phyloP scores from a whole-genome alignment of 2,329 filamentous ascomycete genomes.

The Fusarium sp. region DNA sequence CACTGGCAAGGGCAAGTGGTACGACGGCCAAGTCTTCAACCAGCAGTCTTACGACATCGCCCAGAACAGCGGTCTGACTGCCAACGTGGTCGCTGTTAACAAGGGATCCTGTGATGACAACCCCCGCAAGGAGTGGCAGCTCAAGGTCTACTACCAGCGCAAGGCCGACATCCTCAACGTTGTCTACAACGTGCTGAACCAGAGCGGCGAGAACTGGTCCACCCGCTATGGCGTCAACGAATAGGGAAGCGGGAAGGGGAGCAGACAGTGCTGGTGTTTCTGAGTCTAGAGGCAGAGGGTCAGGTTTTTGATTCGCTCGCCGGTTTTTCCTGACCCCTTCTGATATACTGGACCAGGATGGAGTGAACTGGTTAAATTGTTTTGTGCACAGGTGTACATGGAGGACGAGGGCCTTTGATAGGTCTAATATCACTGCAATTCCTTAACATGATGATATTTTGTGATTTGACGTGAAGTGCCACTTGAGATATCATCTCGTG shows the following conservation, averaged over 20 bases:
- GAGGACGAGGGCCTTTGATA: not conserved
- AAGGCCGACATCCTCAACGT: not conserved
- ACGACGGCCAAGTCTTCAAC: not conserved
- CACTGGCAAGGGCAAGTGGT: not conserved
- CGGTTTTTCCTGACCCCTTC: not conserved
- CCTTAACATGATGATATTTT: not conserved
- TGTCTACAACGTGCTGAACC: not conserved
- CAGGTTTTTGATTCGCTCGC: not conserved
- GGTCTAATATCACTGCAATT: not conserved
- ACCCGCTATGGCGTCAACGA: not conserved
- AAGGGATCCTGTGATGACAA: too few species aligned
- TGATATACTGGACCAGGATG: not conserved
- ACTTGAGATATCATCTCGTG: not conserved
- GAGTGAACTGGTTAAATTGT: not conserved
- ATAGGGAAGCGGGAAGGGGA: not conserved
- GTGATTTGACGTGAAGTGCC: not conserved
- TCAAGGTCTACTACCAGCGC: slow-evolving; percentile 5
- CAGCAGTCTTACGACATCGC: not conserved
- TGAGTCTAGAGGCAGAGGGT: not conserved
- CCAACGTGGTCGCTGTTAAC: not conserved
- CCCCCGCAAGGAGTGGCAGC: not conserved
- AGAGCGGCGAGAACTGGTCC: not conserved
- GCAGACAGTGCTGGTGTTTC: not conserved
- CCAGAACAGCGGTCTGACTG: not conserved
- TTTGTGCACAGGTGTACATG: not conserved